These are phyloP conservation scores for Candida sakaeoensis DNA, from an alignment of 805 yeast species.

Conservation along the genomic window DNA sequence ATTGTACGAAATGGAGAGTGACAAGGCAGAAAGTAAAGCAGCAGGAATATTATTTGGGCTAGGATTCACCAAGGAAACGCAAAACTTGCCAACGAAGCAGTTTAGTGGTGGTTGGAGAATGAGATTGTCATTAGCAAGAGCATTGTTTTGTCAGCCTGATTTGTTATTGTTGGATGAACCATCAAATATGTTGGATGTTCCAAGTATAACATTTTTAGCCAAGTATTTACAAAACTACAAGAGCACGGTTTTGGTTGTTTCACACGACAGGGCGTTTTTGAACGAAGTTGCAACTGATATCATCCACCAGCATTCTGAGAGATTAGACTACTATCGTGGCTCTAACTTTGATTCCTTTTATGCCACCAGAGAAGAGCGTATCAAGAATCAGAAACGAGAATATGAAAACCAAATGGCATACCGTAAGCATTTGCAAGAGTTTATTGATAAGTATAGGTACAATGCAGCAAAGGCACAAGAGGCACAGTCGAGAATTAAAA, in stretches of 20 bases:
- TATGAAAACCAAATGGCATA: conserved; percentile 97
- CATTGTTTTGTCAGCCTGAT: conserved; percentile 96
- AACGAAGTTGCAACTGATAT: conserved; percentile 99
- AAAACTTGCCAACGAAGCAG: conserved; percentile 75
- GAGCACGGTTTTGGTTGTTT: conserved; percentile 89
- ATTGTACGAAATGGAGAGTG: conserved; percentile 89
- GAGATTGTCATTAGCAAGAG: conserved; percentile 98
- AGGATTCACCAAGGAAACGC: conserved; percentile 90
- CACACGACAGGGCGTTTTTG: conserved; percentile 95
- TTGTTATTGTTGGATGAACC: conserved; percentile 94
- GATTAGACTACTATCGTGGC: conserved; percentile 93
- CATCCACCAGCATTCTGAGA: conserved; percentile 94
- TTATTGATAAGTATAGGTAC: conserved; percentile 94
- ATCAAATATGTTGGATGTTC: conserved; percentile 99
- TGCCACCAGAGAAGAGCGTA: conserved; percentile 90
- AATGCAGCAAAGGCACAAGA: conserved; percentile 97
- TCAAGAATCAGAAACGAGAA: conserved; percentile 88
- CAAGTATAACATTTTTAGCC: conserved; percentile 91
- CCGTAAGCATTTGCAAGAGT: conserved; percentile 88
- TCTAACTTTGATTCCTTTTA: conserved; percentile 92
- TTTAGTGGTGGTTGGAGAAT: conserved; percentile 99
- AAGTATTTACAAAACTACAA: conserved; percentile 87
- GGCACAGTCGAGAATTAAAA: conserved; percentile 97
- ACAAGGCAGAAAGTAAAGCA: conserved; percentile 96
- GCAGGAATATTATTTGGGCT: conserved; percentile 89